Base-by-base conservation (phyloP, 768 basidiomycete species). In the Amanita thiersii region DNA sequence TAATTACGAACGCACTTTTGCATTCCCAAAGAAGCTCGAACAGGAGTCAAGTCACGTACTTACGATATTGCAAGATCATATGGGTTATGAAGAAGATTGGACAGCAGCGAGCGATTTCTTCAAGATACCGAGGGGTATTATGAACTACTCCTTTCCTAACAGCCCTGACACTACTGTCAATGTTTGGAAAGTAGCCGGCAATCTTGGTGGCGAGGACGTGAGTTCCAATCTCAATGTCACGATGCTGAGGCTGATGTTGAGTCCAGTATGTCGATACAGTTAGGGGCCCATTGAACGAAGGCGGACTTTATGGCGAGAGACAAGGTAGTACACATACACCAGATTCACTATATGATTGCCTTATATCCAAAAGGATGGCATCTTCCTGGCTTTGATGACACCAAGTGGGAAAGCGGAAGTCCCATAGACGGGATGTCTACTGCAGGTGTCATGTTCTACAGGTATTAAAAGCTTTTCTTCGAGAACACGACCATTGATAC, bases 281-380 rank as follows among this genome's bases (percentile, higher is more conserved):
- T 17, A 68, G 79, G 12, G 77, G 77, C 4, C 63, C 73, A n/a
- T 56, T 75, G 43, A 79, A 80, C 46, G 76, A 77, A 52, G 78
- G 78, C 6, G 77, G 77, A 2, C 51, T 77, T 2, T 76, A 67
- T 43, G 74, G 61, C 10, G 77, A 79, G 54, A 66, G 77, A 12
- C 66, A 70, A 62, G 73, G 66, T 60, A 15, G n/a, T n/a, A n/a
- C n/a, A n/a, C n/a, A n/a, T n/a, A n/a, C n/a, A 39, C 44, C n/a
- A 24, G 12, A 14, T n/a, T 51, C 43, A 32, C 40, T 33, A 19
- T 41, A 12, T 26, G 44, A 54, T 23, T n/a, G 19, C 10, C 14
- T 10, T 30, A 20, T 39, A 2, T 25, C 21, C 26, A 66, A 30
- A 9, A 30, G 66, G 75, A 25, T 77, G 73, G 70, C 77, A 80